These are phyloP conservation scores for Batkoa obscura DNA, from an alignment of 371 early-diverging fungal genomes.

Conservation along the genomic window DNA sequence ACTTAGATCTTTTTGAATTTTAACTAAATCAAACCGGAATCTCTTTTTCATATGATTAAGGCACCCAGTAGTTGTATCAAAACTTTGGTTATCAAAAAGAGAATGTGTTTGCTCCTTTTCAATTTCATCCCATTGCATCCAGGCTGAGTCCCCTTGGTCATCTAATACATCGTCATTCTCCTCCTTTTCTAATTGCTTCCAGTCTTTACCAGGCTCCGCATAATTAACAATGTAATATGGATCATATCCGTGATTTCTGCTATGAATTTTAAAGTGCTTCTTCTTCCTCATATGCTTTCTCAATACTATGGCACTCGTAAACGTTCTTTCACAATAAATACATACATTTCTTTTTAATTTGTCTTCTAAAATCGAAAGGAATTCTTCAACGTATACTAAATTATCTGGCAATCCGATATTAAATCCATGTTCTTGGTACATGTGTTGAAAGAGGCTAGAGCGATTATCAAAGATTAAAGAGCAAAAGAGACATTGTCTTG, in stretches of 20 bases:
- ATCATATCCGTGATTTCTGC: conserved; percentile 78
- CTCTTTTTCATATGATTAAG: conserved; percentile 46
- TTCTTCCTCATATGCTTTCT: conserved; percentile 97
- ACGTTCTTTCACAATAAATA: conserved; percentile 85
- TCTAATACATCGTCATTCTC: conserved; percentile 54
- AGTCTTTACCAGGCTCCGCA: conserved; percentile 75
- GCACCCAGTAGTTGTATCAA: conserved; percentile 36
- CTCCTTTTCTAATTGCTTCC: conserved; percentile 69
- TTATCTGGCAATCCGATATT: conserved; percentile 89
- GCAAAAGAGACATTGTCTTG: conserved; percentile 85
- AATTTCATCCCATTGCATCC: conserved; percentile 68
- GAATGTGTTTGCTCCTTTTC: conserved; percentile 45
- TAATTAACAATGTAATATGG: conserved; percentile 92
- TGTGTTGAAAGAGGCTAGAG: conserved; percentile 57
- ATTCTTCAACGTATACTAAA: conserved; percentile 68
- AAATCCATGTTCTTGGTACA: conserved; percentile 82
- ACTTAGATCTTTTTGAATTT: conserved; percentile 27
- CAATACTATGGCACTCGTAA: conserved; percentile 67
- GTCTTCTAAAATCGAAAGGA: conserved; percentile 52
- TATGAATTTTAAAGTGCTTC: conserved; percentile 89
- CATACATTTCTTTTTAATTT: conserved; percentile 60
- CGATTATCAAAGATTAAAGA: conserved; percentile 46
- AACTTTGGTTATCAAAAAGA: conserved; percentile 48
- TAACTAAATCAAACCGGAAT: conserved; percentile 56
- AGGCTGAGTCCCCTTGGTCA: conserved; percentile 30